phyloP scores from a whole-genome alignment of 2,329 filamentous ascomycete genomes.

The Colletotrichum eremochloae region DNA sequence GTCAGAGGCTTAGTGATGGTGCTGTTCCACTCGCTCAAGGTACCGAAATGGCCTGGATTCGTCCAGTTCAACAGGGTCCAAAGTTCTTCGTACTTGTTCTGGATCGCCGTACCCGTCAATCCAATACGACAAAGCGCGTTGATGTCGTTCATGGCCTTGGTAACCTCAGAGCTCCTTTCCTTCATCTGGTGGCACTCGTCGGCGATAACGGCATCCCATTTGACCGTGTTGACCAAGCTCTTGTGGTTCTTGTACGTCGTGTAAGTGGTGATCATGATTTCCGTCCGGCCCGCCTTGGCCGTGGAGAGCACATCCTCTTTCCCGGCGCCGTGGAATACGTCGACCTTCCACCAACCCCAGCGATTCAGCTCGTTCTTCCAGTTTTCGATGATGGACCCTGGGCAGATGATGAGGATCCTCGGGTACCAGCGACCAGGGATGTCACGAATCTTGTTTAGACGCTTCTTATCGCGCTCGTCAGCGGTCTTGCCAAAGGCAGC shows the following conservation, averaged over 20 bases:
- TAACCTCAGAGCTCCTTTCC: slow-evolving; percentile 80
- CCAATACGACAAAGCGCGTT: slow-evolving; percentile 95
- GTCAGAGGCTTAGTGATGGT: slow-evolving; percentile 85
- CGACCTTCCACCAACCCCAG: slow-evolving; percentile 97
- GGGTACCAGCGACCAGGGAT: slow-evolving; percentile 81
- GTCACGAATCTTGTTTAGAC: slow-evolving; percentile 88
- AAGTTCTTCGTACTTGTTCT: slow-evolving; percentile 97
- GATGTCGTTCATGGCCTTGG: slow-evolving; percentile 88
- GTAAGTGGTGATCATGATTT: slow-evolving; percentile 96
- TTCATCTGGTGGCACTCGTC: slow-evolving; percentile 96
- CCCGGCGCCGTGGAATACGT: slow-evolving; percentile 79
- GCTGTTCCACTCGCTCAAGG: slow-evolving; percentile 79
- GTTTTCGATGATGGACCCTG: slow-evolving; percentile 88
- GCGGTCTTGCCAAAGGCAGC: slow-evolving; percentile 95
- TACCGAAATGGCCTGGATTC: slow-evolving; percentile 80
- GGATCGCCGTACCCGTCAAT: slow-evolving; percentile 94
- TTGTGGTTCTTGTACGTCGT: slow-evolving; percentile 86
- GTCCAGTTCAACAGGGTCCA: slow-evolving; percentile 98
- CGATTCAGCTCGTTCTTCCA: slow-evolving; percentile 88
- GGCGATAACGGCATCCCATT: slow-evolving; percentile 94
- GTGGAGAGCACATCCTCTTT: slow-evolving; percentile 80
- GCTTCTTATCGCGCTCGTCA: slow-evolving; percentile 85
- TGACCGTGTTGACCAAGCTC: slow-evolving; percentile 81
- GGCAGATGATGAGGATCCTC: slow-evolving; percentile 86
- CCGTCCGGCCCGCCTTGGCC: slow-evolving; percentile 80